Conservation (phyloP, 1,284 basidiomycete genomes). For the Sanghuangporus weigelae region DNA sequence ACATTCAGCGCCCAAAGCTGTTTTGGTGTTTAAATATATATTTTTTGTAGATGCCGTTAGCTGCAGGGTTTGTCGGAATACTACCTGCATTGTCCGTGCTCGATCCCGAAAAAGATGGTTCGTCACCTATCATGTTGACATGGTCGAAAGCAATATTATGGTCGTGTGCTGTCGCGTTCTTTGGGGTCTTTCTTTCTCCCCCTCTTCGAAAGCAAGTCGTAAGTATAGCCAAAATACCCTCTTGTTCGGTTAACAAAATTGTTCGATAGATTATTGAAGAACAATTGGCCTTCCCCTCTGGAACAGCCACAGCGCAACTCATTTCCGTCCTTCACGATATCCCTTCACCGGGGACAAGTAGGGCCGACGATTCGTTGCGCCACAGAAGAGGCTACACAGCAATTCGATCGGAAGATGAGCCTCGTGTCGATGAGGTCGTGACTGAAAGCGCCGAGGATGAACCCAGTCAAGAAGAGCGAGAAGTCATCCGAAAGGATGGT, state of each 20-base stretch:
- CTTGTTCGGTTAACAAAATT: background rate
- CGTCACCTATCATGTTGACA: slow-evolving; percentile 67
- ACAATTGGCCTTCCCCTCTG: slow-evolving; percentile 89
- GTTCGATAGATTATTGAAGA: slow-evolving; percentile 79
- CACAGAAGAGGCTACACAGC: slow-evolving; percentile 49
- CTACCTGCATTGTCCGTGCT: slow-evolving; percentile 85
- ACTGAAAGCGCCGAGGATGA: slow-evolving; percentile 26
- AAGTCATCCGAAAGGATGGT: slow-evolving; percentile 51
- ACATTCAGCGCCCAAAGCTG: background rate
- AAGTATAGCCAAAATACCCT: background rate
- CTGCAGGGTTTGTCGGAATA: slow-evolving; percentile 93
- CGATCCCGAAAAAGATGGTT: slow-evolving; percentile 69
- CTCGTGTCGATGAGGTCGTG: slow-evolving; percentile 16
- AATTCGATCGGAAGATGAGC: slow-evolving; percentile 31
- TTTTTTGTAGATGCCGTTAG: slow-evolving; percentile 68
- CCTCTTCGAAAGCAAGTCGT: slow-evolving; percentile 92
- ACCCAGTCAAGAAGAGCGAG: slow-evolving; percentile 32
- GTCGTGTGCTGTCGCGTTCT: slow-evolving; percentile 88
- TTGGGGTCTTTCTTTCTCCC: slow-evolving; percentile 92
- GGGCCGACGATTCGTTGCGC: slow-evolving; percentile 21
- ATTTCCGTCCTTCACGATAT: slow-evolving; percentile 86
- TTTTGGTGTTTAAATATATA: background rate
- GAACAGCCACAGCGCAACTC: slow-evolving; percentile 95
- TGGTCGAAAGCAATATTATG: slow-evolving; percentile 74
- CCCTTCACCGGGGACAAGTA: slow-evolving; percentile 53